A percentile compares a stretch with the other conserved stretches of the same genome.
phyloP scores from a whole-genome alignment of 129 eudicot genomes.

The Glebionis coronaria region DNA sequence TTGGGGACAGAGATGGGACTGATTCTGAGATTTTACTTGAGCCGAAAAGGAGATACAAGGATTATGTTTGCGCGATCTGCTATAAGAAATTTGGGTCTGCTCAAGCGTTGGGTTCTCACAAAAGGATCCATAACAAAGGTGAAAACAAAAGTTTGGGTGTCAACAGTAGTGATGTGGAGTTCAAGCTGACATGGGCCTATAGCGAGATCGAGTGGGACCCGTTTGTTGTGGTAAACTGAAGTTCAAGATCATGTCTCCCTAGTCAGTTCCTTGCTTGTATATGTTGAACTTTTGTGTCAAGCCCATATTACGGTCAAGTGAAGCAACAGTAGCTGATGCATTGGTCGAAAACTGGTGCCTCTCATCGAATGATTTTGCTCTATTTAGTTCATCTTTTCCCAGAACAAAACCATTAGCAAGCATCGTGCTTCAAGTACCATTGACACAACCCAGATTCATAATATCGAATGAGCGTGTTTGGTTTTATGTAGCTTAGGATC shows the following conservation, averaged over 20 bases:
- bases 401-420: conserved; percentile 71
- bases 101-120: conserved; percentile 64
- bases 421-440: conserved; percentile 74
- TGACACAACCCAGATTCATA: too few species aligned
- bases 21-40: conserved; percentile 18
- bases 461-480: too few species aligned
- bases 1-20: conserved; percentile 19
- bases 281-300: conserved; percentile 52
- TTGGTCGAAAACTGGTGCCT: conserved; percentile 47
- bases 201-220: too few species aligned
- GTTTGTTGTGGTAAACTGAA: conserved; percentile 28
- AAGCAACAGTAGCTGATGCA: conserved; percentile 61
- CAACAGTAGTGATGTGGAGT: conserved; percentile 26
- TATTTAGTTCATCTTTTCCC: conserved; percentile 66
- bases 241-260: conserved; percentile 5
- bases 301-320: conserved; percentile 53
- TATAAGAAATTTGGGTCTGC: conserved; percentile 53
- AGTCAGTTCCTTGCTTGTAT: background rate
- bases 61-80: conserved; percentile 42
- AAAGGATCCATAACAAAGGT: conserved; percentile 49
- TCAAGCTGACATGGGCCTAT: conserved; percentile 30
- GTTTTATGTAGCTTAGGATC: too few species aligned
- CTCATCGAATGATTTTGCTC: conserved; percentile 63
- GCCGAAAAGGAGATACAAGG: conserved; percentile 4
- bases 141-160: conserved; percentile 33